Percentiles rank a stretch among this genome's conserved stretches.
These are phyloP conservation scores for Alternaria brassicae DNA, from an alignment of 2,329 filamentous ascomycete species.

Conservation along the genomic window DNA sequence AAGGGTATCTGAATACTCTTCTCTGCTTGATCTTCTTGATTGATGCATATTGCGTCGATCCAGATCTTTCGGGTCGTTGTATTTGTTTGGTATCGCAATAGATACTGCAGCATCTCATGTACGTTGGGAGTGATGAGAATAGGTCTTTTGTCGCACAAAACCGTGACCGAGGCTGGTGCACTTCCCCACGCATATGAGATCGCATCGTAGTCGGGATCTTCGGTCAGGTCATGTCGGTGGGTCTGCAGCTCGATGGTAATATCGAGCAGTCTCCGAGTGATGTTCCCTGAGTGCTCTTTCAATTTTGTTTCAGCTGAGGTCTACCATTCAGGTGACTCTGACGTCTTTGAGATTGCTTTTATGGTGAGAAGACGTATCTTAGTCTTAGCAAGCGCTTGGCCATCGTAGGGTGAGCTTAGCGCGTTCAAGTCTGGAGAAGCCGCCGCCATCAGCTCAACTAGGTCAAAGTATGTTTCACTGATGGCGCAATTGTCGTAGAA, in stretches of 20 bases:
- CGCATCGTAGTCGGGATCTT: background rate
- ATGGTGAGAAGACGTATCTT: no score
- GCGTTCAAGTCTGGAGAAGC: no score
- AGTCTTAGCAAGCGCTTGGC: no score
- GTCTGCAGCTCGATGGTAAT: background rate
- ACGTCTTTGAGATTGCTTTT: no score
- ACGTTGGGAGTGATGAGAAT: background rate
- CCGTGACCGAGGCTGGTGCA: rapidly evolving
- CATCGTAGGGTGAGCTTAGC: no score
- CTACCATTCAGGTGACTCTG: no score
- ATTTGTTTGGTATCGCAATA: rapidly evolving
- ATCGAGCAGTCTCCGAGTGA: background rate
- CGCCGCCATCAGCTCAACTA: no score
- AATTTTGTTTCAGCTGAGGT: no score
- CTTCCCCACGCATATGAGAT: background rate
- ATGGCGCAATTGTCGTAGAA: background rate
- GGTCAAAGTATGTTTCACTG: no score
- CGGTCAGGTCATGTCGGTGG: background rate
- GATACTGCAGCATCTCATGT: background rate
- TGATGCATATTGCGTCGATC: background rate
- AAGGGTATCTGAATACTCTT: background rate
- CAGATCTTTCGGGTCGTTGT: background rate
- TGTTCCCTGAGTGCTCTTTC: no score
- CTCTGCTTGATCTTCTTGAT: background rate
- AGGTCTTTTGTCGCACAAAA: rapidly evolving